Conservation (phyloP, 257 asterid species). For the Misopates orontium region DNA sequence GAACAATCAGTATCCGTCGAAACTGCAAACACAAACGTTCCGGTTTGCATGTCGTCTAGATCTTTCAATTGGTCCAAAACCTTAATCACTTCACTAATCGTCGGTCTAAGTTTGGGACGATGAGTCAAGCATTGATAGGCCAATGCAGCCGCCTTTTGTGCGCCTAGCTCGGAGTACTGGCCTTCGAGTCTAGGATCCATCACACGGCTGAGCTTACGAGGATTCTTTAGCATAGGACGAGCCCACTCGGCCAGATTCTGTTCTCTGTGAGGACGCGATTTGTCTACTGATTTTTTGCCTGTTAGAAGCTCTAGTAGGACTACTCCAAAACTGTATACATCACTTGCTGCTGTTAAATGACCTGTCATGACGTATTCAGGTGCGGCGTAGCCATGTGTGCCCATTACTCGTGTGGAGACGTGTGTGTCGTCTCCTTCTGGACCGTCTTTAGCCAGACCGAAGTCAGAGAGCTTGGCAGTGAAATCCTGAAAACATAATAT, state of each 20-base stretch:
- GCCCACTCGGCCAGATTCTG: slow-evolving; percentile 85
- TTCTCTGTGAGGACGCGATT: slow-evolving; percentile 64
- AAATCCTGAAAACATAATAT: slow-evolving; percentile 50
- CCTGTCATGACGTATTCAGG: slow-evolving; percentile 42
- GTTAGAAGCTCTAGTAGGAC: slow-evolving; percentile 73
- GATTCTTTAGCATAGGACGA: slow-evolving; percentile 57
- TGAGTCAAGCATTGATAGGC: slow-evolving; percentile 83
- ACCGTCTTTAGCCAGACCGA: slow-evolving; percentile 89
- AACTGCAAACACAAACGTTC: slow-evolving; percentile 69
- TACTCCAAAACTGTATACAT: slow-evolving; percentile 88
- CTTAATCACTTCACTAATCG: slow-evolving; percentile 54
- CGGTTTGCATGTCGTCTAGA: slow-evolving; percentile 40
- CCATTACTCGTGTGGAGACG: slow-evolving; percentile 92
- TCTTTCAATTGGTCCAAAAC: slow-evolving; percentile 56
- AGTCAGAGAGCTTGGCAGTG: slow-evolving; percentile 82
- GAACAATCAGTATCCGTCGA: slow-evolving; percentile 41
- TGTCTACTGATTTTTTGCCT: slow-evolving; percentile 74
- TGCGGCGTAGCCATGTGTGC: slow-evolving; percentile 48
- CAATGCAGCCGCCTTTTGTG: slow-evolving; percentile 58
- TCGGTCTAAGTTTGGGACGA: slow-evolving; percentile 70
- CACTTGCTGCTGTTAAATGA: slow-evolving; percentile 87
- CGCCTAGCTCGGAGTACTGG: slow-evolving; percentile 64
- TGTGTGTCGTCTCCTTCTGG: slow-evolving; percentile 95
- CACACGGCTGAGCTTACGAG: slow-evolving; percentile 60
- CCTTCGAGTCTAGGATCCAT: slow-evolving; percentile 90